phyloP scores from a whole-genome alignment of 495 filamentous ascomycete species.

The Viridothelium virens region DNA sequence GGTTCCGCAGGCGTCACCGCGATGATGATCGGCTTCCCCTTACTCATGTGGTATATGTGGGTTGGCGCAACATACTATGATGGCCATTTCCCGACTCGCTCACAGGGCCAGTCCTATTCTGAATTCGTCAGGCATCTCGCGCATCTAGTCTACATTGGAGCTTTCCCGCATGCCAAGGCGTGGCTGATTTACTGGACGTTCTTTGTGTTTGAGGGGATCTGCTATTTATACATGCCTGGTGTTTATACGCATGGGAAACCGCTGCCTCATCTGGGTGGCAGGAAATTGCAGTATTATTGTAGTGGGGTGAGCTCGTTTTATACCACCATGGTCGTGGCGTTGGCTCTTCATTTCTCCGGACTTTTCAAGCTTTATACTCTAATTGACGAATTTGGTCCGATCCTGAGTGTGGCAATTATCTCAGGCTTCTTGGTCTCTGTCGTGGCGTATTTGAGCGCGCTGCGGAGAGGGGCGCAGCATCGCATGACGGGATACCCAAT shows the following conservation, averaged over 20 bases:
- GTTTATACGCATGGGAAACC: conserved; percentile 78
- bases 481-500: conserved; percentile 87
- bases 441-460: conserved; percentile 75
- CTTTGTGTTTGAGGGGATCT: conserved; percentile 70
- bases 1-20: conserved; percentile 65
- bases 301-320: conserved; percentile 83
- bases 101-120: conserved; percentile 52
- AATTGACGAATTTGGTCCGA: conserved; percentile 88
- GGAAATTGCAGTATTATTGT: conserved; percentile 89
- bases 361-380: conserved; percentile 87
- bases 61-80: conserved; percentile 86
- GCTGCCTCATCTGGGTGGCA: conserved; percentile 68
- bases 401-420: conserved; percentile 83
- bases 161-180: conserved; percentile 68
- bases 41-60: conserved; percentile 99
- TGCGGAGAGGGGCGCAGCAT: conserved; percentile 71
- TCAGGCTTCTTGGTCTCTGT: conserved; percentile 75
- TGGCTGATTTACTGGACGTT: conserved; percentile 94
- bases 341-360: conserved; percentile 66
- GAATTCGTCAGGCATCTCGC: conserved; percentile 63
- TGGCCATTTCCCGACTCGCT: conserved; percentile 60
- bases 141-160: conserved; percentile 66
- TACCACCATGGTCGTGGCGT: conserved; percentile 61
- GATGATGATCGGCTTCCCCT: conserved; percentile 88
- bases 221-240: conserved; percentile 79